phyloP scores from a whole-genome alignment of 257 asterid species.

The Jasminum sambac region DNA sequence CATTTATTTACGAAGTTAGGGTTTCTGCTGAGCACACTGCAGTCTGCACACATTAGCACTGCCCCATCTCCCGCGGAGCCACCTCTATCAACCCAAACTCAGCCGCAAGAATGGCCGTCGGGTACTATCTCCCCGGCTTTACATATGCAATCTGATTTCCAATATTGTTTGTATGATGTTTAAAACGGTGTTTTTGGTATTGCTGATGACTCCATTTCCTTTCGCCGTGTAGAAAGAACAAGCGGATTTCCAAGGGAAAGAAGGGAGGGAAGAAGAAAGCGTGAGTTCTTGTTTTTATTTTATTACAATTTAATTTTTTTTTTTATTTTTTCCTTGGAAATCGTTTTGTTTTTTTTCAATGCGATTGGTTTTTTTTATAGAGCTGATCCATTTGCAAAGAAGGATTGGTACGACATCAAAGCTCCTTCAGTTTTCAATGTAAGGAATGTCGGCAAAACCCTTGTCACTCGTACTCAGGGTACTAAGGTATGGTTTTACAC shows the following conservation, averaged over 20 bases:
- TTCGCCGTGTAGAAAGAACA: constrained; percentile 33
- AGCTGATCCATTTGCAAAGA: constrained; percentile 58
- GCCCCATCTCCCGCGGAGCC: constrained; percentile 11
- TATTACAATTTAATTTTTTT: not conserved
- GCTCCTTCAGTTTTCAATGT: constrained; percentile 55
- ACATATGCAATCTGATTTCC: not conserved
- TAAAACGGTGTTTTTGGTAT: not conserved
- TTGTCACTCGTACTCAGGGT: constrained; percentile 69
- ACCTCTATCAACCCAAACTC: not conserved
- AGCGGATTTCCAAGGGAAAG: constrained; percentile 42
- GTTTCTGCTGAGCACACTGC: constrained; percentile 30
- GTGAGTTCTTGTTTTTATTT: not conserved
- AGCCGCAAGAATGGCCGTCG: constrained; percentile 45
- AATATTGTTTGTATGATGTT: not conserved
- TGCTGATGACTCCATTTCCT: not conserved
- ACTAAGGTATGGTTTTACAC: constrained; percentile 43
- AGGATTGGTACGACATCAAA: constrained; percentile 70
- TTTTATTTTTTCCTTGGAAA: no score
- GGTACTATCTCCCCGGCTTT: constrained; percentile 26
- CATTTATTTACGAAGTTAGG: constrained; percentile 21
- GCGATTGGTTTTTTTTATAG: constrained; percentile 19
- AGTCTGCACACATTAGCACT: not conserved
- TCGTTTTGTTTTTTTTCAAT: not conserved
- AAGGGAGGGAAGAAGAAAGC: constrained; percentile 49
- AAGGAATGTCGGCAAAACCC: constrained; percentile 60